Evolutionary conservation across 257 asterid species (phyloP).

Genomic region (Mitragyna speciosa): DNA sequence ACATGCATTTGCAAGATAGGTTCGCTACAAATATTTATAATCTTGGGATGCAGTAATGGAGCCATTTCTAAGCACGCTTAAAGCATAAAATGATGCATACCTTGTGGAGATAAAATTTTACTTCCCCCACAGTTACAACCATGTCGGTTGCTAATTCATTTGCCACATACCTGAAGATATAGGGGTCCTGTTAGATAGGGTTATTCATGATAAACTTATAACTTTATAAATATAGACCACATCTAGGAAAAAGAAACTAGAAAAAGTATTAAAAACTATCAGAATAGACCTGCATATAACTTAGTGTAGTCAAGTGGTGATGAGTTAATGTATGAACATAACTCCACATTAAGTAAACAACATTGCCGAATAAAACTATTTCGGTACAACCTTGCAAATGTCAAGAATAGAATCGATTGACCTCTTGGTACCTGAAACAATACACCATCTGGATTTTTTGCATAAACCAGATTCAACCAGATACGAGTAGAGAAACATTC

Average conservation of each 20-base stretch:
- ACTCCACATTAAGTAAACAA: background rate
- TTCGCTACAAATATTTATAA: too few species aligned
- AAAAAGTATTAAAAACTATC: background rate
- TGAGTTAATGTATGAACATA: background rate
- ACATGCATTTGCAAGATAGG: background rate
- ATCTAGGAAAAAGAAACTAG: background rate
- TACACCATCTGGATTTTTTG: background rate
- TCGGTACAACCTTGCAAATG: background rate
- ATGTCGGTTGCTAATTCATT: constrained; percentile 46
- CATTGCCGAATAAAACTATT: background rate
- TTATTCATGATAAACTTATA: background rate
- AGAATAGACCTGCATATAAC: background rate
- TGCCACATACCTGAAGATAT: constrained; percentile 47
- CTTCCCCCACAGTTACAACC: constrained; percentile 43
- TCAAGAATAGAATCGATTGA: background rate
- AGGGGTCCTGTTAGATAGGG: background rate
- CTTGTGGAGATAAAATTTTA: constrained; percentile 54
- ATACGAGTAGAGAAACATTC: background rate
- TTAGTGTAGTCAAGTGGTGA: background rate
- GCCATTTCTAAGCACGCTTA: too few species aligned
- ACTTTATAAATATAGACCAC: background rate
- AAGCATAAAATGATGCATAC: constrained; percentile 20
- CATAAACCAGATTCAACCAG: background rate
- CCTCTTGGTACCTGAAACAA: background rate
- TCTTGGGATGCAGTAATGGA: background rate